These are phyloP conservation scores for Galium porrigens DNA, from an alignment of 305 asterid genomes.

Conservation along the genomic window DNA sequence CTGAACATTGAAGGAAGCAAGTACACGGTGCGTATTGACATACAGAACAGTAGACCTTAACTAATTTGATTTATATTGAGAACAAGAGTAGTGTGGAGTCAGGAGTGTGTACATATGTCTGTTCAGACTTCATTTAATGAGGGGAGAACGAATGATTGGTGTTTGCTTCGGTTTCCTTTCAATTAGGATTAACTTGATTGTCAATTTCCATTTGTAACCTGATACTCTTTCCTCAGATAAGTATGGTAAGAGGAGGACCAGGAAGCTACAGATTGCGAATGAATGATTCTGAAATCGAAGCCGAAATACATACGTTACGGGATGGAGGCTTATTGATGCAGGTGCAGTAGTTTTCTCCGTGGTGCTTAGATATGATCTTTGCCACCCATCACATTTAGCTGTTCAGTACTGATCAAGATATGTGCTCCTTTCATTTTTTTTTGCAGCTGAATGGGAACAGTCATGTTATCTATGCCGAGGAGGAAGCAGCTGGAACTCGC, in stretches of 20 bases:
- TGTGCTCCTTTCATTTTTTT: slow-evolving; percentile 20
- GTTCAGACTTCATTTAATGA: neutral
- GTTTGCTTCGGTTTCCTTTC: neutral
- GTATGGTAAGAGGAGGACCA: slow-evolving; percentile 89
- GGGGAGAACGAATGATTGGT: neutral
- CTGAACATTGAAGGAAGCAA: slow-evolving; percentile 97
- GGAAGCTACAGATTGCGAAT: slow-evolving; percentile 78
- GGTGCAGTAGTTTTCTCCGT: slow-evolving; percentile 36
- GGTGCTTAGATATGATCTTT: slow-evolving; percentile 6
- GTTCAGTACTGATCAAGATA: slow-evolving; percentile 10
- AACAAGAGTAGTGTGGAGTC: neutral
- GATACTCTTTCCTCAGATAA: slow-evolving; percentile 36
- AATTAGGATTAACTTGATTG: slow-evolving; percentile 7
- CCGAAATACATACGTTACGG: slow-evolving; percentile 94
- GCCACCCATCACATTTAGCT: neutral
- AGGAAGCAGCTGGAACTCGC: slow-evolving; percentile 99
- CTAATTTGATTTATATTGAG: too few relatives aligned
- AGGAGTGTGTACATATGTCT: neutral
- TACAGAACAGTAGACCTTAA: neutral
- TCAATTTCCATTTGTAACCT: slow-evolving; percentile 12
- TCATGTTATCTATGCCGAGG: slow-evolving; percentile 88
- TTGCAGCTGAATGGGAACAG: slow-evolving; percentile 88
- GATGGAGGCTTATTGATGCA: slow-evolving; percentile 97
- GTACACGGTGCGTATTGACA: slow-evolving; percentile 58
- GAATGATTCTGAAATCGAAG: slow-evolving; percentile 77